Base-by-base conservation (phyloP, 805 yeast genomes). In the Candida patagonica region DNA sequence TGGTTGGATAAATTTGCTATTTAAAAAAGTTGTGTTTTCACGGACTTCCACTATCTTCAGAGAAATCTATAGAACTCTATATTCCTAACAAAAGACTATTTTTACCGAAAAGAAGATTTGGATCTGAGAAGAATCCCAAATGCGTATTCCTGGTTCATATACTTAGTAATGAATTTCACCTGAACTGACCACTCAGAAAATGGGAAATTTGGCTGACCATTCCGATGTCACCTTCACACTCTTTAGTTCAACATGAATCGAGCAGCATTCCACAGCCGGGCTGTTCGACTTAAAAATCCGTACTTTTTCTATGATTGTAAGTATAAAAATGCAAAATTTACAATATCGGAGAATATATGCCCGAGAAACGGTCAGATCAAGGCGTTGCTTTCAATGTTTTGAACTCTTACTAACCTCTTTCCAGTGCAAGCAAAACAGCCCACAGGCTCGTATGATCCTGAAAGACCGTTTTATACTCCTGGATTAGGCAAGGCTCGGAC, bases 231-330 rank as follows among this genome's bases (percentile, higher is more conserved):
- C n/a, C n/a, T n/a, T n/a, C n/a, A n/a, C n/a, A n/a, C n/a, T n/a
- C n/a, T n/a, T n/a, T n/a, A n/a, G 31, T 7, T n/a, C 13, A 29
- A n/a, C 7, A 29, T 8, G 26, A 30, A 12, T 16, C 27, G 26
- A 23, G 21, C 38, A 25, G 16, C 12, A 21, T 30, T 44, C 20
- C 46, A 42, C 27, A 33, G 29, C 23, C 23, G 36, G 25, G 27
- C 36, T 10, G 30, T 19, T 17, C 19, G 15, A 3, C 16, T 10
- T 24, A 52, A 46, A 34, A 52, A 52, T 30, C 55, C 52, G 6
- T 52, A 52, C 37, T 42, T 33, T 26, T 50, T 52, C 30, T 52
- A 52, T 31, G 56, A 52, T 23, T 41, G 50, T 46, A 39, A 42
- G 54, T 48, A 26, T 8, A n/a, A n/a, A n/a, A n/a, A n/a, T 25